These are phyloP conservation scores for Claviceps quebecensis DNA, from an alignment of 2,329 filamentous ascomycete species.

Conservation along the genomic window DNA sequence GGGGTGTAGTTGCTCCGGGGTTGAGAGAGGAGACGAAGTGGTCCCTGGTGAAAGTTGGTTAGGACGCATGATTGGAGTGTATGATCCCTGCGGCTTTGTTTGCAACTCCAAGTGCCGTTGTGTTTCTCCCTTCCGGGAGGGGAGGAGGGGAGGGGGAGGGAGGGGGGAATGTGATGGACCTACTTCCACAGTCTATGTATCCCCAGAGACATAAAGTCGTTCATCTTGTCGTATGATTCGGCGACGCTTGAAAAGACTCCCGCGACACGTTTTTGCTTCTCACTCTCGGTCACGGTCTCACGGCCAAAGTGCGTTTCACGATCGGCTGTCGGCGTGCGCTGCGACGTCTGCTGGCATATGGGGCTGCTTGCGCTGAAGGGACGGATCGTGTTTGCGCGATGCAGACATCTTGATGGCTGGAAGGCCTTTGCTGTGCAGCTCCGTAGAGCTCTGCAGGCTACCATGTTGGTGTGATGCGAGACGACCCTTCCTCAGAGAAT, in stretches of 20 bases:
- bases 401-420: slow-evolving; percentile 8
- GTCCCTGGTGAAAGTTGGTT: slow-evolving; percentile 36
- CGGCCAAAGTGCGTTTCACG: slow-evolving; percentile 83
- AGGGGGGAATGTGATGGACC: slow-evolving; percentile 14
- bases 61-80: neutral
- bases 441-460: slow-evolving; percentile 16
- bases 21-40: slow-evolving; percentile 88
- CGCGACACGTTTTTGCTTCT: slow-evolving; percentile 62
- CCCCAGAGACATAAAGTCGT: slow-evolving; percentile 96
- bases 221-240: slow-evolving; percentile 93
- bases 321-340: slow-evolving; percentile 21
- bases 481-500: neutral
- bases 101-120: too few species aligned
- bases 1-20: slow-evolving; percentile 48
- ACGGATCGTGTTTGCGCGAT: slow-evolving; percentile 9
- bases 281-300: slow-evolving; percentile 64
- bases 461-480: slow-evolving; percentile 11
- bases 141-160: too few species aligned
- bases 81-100: neutral
- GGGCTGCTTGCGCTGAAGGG: slow-evolving; percentile 16
- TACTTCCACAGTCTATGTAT: slow-evolving; percentile 91
- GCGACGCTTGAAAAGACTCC: slow-evolving; percentile 92
- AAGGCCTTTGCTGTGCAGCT: slow-evolving; percentile 14
- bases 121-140: neutral
- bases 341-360: slow-evolving; percentile 10